These are phyloP conservation scores for Neoconidiobolus thromboides DNA, from an alignment of 371 early-diverging fungal genomes.

Conservation along the genomic window DNA sequence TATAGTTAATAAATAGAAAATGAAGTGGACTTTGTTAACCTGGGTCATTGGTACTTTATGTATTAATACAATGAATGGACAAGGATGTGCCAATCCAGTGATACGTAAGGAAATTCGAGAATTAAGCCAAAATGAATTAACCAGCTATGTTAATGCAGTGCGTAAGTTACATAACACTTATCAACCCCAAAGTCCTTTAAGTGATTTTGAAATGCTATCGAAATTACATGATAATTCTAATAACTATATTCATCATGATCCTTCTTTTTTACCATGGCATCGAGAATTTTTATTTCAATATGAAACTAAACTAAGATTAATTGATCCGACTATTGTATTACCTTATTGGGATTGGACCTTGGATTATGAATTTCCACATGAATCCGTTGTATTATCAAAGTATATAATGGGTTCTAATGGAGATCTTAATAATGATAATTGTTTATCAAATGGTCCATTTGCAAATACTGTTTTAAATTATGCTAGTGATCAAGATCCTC, in stretches of 20 bases:
- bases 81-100: neutral
- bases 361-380: neutral
- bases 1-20: too few species aligned
- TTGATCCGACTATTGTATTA: neutral
- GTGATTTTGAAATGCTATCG: neutral
- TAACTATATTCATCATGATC: neutral
- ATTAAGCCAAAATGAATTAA: neutral
- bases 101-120: conserved; percentile 2
- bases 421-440: neutral
- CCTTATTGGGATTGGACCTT: conserved; percentile 1
- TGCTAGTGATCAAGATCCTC: neutral
- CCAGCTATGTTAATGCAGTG: neutral
- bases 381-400: neutral
- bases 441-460: neutral
- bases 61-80: neutral
- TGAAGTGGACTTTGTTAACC: too few species aligned
- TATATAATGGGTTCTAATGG: neutral
- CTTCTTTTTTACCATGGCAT: neutral
- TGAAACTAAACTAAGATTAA: neutral
- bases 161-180: neutral
- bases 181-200: neutral
- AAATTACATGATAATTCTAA: neutral
- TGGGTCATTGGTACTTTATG: too few species aligned
- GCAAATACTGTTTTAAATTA: neutral
- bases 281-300: neutral